Evolutionary conservation across 2,329 filamentous ascomycete species (phyloP), one percentile per base, ranked within the genome.

Genomic region (Seiridium cupressi): DNA sequence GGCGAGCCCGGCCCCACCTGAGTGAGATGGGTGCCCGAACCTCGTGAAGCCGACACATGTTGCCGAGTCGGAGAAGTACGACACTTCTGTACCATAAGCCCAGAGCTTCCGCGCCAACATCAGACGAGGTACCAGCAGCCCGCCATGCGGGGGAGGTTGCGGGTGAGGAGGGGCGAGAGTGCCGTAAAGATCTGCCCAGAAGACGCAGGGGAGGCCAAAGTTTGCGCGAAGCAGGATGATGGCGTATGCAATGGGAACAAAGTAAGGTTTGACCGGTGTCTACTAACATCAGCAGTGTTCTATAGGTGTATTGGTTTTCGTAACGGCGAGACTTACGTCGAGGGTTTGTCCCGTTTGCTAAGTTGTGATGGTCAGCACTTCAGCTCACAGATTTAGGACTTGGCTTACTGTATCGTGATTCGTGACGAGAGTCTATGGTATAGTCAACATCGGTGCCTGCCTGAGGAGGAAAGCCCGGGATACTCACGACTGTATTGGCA

Each of bases 181-280:
- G 13, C 35, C 87, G 72, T 89, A 90, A 1, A 90, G 70, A 66
- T 91, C 88, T 44, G 88, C 88, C 72, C 88, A 91, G 72, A 89
- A 91, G 42, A 89, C 77, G 66, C 85, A 89, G 0, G 89, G 88
- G 60, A 85, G 83, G 26, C 87, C 87, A n/a, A 82, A 11, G 6
- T 48, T 31, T 7, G 9, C 58, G 18, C 86, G 81, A 35, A 92
- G 83, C 1, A 92, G 81, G 58, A 92, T 91, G 51, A 92, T 79
- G 1, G 88, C 78, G 72, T 92, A 91, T 9, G 89, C 89, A 13
- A 92, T 78, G 0, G 87, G 82, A 71, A 90, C 90, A 76, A 92
- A 89, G 74, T 84, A 88, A 38, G 80, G 77, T 57, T 85, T 80
- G 47, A 92, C 84, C 3, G 83, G 82, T 0, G 85, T 84, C 65